Base-by-base conservation (phyloP, 257 asterid genomes). In the Salvia rosmarinus region DNA sequence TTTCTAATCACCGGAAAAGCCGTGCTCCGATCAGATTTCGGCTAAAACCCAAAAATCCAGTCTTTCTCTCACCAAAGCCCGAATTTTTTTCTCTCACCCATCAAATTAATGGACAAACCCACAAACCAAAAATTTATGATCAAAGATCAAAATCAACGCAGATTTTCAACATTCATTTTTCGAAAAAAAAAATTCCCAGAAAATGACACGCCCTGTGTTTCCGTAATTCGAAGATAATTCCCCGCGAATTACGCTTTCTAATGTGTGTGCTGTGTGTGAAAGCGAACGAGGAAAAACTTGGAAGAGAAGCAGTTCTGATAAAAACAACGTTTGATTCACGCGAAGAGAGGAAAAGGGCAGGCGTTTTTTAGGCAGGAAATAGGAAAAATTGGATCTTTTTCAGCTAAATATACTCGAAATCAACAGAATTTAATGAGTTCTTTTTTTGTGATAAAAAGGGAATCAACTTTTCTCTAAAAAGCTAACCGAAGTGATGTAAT, bases 1-100 rank as follows among this genome's bases (percentile, higher is more conserved):
- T 70, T 68, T 49, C 84, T 75, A 67, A 66, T 76, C 78, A 58
- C 84, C 83, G 78, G 80, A 35, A 78, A 81, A 80, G 68, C 75
- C 71, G 63, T 67, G 71, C 23, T 67, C 85, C 60, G 83, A 75
- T 75, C 42, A 39, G 73, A 81, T 62, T 82, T 72, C 14, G 42
- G 79, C 79, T 77, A 76, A 78, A 74, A 76, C 68, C 80, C 83
- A 61, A 72, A 67, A 57, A 57, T 51, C 25, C 20, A 61, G 16
- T 67, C 55, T 71, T 54, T 77, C 49, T 30, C 67, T 19, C 49
- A 54, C 59, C 43, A 58, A 64, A 78, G 52, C 77, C 69, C 75
- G 72, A 75, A 71, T 56, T 67, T 75, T 63, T 68, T 75, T 52
- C 70, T 16, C 30, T 34, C 76, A 17, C 61, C 72, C 74, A 64